phyloP scores from a whole-genome alignment of 1,284 basidiomycete species.

The Xerocomus minutiporus region DNA sequence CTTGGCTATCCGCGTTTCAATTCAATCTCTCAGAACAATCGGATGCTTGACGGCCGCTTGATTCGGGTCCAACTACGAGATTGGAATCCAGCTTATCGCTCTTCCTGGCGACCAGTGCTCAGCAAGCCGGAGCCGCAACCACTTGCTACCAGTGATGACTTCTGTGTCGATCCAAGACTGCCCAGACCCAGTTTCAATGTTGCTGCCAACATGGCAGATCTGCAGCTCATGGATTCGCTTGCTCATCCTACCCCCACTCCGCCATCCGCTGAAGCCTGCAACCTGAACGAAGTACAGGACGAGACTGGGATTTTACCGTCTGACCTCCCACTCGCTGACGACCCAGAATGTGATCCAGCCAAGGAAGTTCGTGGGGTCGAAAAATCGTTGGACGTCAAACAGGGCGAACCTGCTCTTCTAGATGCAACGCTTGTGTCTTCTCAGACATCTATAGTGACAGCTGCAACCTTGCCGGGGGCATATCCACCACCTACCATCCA shows the following conservation, averaged over 20 bases:
- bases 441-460: constrained; percentile 22
- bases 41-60: constrained; percentile 57
- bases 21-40: constrained; percentile 53
- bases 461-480: constrained; percentile 32
- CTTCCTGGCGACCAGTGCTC: constrained; percentile 39
- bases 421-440: constrained; percentile 20
- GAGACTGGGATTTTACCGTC: neutral
- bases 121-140: constrained; percentile 29
- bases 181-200: constrained; percentile 8
- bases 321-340: constrained; percentile 1
- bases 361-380: constrained; percentile 5
- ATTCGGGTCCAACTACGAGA: constrained; percentile 69
- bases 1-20: too few relatives aligned
- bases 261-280: constrained; percentile 9
- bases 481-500: constrained; percentile 40
- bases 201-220: constrained; percentile 9
- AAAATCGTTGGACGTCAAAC: constrained; percentile 9
- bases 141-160: constrained; percentile 8
- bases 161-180: constrained; percentile 11
- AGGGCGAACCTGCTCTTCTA: constrained; percentile 5
- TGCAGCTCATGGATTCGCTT: constrained; percentile 6
- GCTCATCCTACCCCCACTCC: neutral
- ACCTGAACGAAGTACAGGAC: constrained; percentile 21
- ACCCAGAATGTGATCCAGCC: constrained; percentile 1
- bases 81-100: constrained; percentile 46